Evolutionary conservation across 441 rosid species (phyloP), one percentile per base, ranked within the genome.

Genomic region (Pelargonium citronellum): DNA sequence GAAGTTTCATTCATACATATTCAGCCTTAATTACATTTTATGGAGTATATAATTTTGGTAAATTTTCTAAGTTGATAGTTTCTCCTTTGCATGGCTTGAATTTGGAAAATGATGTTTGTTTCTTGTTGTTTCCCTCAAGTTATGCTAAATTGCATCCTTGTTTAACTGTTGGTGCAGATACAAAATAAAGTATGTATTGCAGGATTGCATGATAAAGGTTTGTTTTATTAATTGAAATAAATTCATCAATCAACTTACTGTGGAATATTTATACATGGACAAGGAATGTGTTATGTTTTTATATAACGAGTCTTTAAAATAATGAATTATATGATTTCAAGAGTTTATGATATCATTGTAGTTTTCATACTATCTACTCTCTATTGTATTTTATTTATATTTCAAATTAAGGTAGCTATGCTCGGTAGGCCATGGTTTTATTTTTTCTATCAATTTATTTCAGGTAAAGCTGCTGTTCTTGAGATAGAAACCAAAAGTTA

Each of bases 161-260:
- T 79, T 70, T 62, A 69, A 47, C 46, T 74, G 68, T 74, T 82
- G 68, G 17, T 84, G 84, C 96, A 95, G 99, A 67, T 95, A 71
- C 64, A 55, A 34, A 88, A 83, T 78, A 86, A 90, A 83, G 77
- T 85, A 53, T 78, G 79, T 77, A 71, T 95, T 19, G 98, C 89
- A 12, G 96, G 98, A 66, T 71, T 92, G 80, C 98, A 95, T 76
- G 99, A 91, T 80, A 95, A 95, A 88, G 99, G 98, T 89, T 44
- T 72, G 83, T 75, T 70, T 68, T 39, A 17, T 71, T 71, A 6
- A 15, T 58, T 15, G 67, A 74, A 67, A 66, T 63, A 64, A 70
- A 43, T 46, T 17, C 11, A 17, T 53, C 64, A 19, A 15, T 55
- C 51, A 11, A 9, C 47, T 58, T 67, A 7, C 7, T 10, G 63